Base-by-base conservation (phyloP, 768 basidiomycete species). In the Cystofilobasidium bisporidii region DNA sequence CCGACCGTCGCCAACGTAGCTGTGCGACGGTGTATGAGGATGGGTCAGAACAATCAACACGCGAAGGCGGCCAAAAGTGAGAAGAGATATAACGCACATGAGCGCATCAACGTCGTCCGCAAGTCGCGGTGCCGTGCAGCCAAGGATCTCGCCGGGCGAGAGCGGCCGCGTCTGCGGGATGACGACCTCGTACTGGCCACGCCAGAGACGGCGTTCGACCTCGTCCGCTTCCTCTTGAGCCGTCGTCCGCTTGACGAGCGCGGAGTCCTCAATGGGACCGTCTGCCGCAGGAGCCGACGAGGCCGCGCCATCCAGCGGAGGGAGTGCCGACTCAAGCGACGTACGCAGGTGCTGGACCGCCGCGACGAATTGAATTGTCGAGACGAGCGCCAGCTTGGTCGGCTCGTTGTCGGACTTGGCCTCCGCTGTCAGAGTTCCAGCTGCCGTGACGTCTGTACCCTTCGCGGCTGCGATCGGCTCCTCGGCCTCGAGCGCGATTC, bases 341-440 rank as follows among this genome's bases (percentile, higher is more conserved):
- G 91, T 87, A 72, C 88, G 88, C 30, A 98, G 83, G 30, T 82
- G 83, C 71, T 97, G 91, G 15, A 98, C 80, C 15, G 94, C 90
- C 10, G 93, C 86, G 26, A 93, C 91, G 74, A 99, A 99, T 76
- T 99, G 96, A 38, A 99, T 97, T 0, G 96, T 99, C 0, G 93
- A 97, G 0, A 99, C 96, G 32, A 98, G 78, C 0, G 93, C 93
- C 22, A 98, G 78, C 69, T 87, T 83, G 22, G 91, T 96, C 8
- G 77, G 76, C n/a, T n/a, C n/a, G n/a, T n/a, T n/a, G n/a, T n/a
- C n/a, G n/a, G n/a, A n/a, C n/a, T n/a, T 12, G 36, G 70, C 32
- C 41, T 32, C 28, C 36, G 33, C 53, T 14, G 32, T 40, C 57
- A 24, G 32, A 18, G 26, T 33, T 4, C 53, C 62, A 5, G 41